These are phyloP conservation scores for Arthrobotrys entomopaga DNA, from an alignment of 2,329 filamentous ascomycete species.

Conservation along the genomic window DNA sequence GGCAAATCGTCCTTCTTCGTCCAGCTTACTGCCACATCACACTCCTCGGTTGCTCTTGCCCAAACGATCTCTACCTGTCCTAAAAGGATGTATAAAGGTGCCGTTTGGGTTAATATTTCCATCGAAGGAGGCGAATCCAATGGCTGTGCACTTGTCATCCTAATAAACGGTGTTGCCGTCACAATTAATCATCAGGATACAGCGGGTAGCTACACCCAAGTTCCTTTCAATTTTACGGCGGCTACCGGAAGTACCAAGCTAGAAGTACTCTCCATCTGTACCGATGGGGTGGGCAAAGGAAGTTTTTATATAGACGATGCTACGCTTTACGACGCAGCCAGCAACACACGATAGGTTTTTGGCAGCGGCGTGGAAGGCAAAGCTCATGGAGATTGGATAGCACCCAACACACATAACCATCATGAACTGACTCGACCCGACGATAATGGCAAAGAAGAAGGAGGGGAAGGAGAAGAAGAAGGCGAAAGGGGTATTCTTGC, in stretches of 20 bases:
- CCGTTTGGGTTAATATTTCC: constrained; percentile 12
- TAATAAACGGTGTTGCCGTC: constrained; percentile 6
- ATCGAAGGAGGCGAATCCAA: not conserved
- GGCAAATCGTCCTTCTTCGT: constrained; percentile 10
- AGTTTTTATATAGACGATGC: constrained; percentile 31
- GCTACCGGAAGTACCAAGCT: not conserved
- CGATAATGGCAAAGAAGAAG: constrained; percentile 1
- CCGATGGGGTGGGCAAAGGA: constrained; percentile 8
- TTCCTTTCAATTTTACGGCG: constrained; percentile 21
- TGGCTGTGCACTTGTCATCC: constrained; percentile 26
- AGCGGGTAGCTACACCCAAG: constrained; percentile 13
- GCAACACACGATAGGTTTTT: constrained; percentile 18
- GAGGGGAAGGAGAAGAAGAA: constrained; percentile 16
- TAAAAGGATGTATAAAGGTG: constrained; percentile 22
- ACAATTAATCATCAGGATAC: constrained; percentile 5
- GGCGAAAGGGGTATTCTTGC: constrained; percentile 5
- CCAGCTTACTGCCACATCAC: not conserved
- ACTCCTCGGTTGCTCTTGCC: constrained; percentile 6
- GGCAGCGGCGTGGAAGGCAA: constrained; percentile 18
- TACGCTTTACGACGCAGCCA: constrained; percentile 11
- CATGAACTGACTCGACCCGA: constrained; percentile 3
- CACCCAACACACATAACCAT: not conserved
- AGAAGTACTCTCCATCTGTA: constrained; percentile 11
- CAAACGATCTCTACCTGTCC: constrained; percentile 31
- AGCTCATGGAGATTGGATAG: constrained; percentile 12